Evolutionary conservation across 129 eudicot species (phyloP).

Genomic region (Cynara cardunculus): DNA sequence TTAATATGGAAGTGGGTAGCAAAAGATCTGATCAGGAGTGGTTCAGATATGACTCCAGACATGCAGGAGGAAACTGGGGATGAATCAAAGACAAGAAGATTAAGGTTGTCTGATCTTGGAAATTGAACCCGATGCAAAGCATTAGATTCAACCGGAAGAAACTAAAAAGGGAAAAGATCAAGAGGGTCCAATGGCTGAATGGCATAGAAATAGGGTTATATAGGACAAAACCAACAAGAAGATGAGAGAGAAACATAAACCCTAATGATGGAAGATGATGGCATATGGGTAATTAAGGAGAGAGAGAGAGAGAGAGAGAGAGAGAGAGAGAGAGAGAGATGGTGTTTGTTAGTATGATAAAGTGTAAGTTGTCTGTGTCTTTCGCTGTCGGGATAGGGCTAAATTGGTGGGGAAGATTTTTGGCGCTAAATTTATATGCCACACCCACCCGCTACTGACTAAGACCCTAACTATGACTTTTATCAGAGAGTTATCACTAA

Average conservation of each 20-base stretch:
- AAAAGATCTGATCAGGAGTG: conserved; percentile 19
- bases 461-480: conserved; percentile 37
- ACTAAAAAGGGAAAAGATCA: conserved; percentile 25
- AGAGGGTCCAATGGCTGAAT: conserved; percentile 50
- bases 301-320: conserved; percentile 11
- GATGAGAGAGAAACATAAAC: conserved; percentile 28
- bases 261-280: conserved; percentile 44
- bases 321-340: conserved; percentile 23
- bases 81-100: conserved; percentile 25
- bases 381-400: conserved; percentile 43
- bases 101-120: conserved; percentile 55
- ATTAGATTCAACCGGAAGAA: conserved; percentile 22
- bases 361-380: conserved; percentile 37
- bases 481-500: no score
- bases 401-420: conserved; percentile 70
- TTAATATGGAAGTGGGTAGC: not conserved
- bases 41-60: conserved; percentile 7
- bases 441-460: conserved; percentile 62
- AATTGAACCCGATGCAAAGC: conserved; percentile 39
- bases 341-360: conserved; percentile 26
- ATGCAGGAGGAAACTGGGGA: conserved; percentile 26
- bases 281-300: conserved; percentile 17
- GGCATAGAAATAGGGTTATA: conserved; percentile 37
- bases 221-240: conserved; percentile 16
- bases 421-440: conserved; percentile 43